These are phyloP conservation scores for Cercospora berteroae DNA, from an alignment of 2,329 filamentous ascomycete species.

Conservation along the genomic window DNA sequence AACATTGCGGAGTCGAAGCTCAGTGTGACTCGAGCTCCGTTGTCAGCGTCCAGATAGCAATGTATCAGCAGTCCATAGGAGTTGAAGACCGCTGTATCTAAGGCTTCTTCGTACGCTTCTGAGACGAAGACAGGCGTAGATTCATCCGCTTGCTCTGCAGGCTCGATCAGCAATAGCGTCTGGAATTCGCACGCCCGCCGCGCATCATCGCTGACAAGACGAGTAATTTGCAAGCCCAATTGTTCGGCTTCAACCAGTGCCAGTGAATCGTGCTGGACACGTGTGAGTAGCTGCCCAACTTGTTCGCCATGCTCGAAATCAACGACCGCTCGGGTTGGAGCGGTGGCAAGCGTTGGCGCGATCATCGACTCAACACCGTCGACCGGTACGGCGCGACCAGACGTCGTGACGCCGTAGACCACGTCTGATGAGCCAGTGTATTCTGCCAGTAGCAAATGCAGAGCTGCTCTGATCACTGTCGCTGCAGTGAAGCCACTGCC, in stretches of 20 bases:
- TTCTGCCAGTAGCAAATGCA: constrained; percentile 6
- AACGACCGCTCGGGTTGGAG: constrained; percentile 9
- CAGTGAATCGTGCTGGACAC: constrained; percentile 12
- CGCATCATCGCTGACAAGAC: constrained; percentile 1
- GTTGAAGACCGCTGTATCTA: constrained; percentile 3
- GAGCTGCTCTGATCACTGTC: constrained; percentile 14
- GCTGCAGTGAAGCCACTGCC: constrained; percentile 14
- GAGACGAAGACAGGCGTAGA: background rate
- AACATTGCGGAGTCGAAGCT: constrained; percentile 7
- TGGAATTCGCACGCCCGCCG: constrained; percentile 54
- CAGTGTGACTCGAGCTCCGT: background rate
- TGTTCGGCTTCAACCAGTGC: constrained; percentile 18
- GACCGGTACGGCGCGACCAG: constrained; percentile 28
- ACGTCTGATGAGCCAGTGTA: constrained; percentile 14
- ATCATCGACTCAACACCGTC: constrained; percentile 15
- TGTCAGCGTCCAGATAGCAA: background rate
- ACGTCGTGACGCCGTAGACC: constrained; percentile 17
- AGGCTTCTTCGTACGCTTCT: background rate
- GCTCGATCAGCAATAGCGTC: constrained; percentile 52
- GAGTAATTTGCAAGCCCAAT: constrained; percentile 7
- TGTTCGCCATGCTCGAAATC: background rate
- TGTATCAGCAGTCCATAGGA: background rate
- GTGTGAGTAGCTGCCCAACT: background rate
- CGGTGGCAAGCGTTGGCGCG: constrained; percentile 19
- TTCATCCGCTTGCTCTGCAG: background rate